Conservation (phyloP, 2,329 filamentous ascomycete genomes). For the Neofusicoccum parvum region DNA sequence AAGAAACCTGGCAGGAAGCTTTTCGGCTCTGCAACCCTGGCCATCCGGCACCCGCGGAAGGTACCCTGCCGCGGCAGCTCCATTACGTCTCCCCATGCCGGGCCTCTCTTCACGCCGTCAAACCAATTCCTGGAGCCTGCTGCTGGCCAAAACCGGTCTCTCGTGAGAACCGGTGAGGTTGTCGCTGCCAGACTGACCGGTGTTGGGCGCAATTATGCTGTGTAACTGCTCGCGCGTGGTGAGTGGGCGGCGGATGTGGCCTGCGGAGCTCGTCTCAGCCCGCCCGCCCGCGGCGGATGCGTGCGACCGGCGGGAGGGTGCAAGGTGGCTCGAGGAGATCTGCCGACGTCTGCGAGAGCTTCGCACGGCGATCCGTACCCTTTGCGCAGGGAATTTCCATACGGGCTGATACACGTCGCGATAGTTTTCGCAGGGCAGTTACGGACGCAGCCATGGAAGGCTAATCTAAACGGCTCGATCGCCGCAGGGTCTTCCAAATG, state of each 20-base stretch:
- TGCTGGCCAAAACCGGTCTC: background rate
- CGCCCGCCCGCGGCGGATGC: background rate
- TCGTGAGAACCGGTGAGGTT: constrained; percentile 1
- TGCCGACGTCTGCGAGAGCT: background rate
- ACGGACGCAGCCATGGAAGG: background rate
- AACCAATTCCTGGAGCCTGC: background rate
- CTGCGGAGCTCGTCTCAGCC: background rate
- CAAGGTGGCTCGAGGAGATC: background rate
- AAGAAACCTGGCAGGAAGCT: constrained; percentile 2
- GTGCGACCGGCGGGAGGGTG: background rate
- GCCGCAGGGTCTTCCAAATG: constrained; percentile 8
- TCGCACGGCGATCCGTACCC: constrained; percentile 9
- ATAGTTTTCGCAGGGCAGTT: background rate
- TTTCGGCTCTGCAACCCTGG: background rate
- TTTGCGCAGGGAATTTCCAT: constrained; percentile 2
- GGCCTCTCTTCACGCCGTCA: background rate
- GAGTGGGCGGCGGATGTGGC: background rate
- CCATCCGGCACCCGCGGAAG: background rate
- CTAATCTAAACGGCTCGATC: constrained; percentile 14
- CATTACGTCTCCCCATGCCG: background rate
- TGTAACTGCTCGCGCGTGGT: constrained; percentile 1
- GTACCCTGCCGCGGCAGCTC: background rate
- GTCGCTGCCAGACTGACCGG: constrained; percentile 2
- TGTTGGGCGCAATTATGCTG: constrained; percentile 1
- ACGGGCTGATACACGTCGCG: background rate